Percentiles rank a stretch among this genome's conserved stretches.
Evolutionary conservation across 108 stramenopile genomes (phyloP).

Genomic region (Conticribra weissflogii): DNA sequence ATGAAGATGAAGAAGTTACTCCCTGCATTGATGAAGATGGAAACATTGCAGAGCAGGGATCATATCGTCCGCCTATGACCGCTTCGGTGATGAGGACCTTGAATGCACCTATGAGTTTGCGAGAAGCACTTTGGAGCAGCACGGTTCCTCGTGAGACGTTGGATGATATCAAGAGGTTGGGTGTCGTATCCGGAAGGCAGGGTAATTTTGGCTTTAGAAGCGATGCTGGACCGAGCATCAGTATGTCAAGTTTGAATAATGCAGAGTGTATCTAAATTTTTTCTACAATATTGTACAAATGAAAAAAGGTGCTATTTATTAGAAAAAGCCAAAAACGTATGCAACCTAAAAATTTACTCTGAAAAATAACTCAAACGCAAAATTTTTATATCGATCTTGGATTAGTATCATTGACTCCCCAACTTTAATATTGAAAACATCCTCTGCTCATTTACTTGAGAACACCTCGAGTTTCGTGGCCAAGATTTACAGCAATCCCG

Average conservation of each 20-base stretch:
- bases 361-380: no score
- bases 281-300: not conserved
- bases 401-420: not conserved
- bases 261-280: conserved; percentile 40
- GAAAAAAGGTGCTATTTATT: no score
- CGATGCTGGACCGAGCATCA: conserved; percentile 18
- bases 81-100: conserved; percentile 39
- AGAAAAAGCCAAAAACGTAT: no score
- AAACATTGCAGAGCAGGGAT: conserved; percentile 18
- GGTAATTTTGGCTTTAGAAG: conserved; percentile 13
- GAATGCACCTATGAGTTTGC: conserved; percentile 60
- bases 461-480: conserved; percentile 13
- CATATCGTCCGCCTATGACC: conserved; percentile 68
- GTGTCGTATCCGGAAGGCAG: conserved; percentile 31
- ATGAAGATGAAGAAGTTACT: conserved; percentile 28
- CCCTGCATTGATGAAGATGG: conserved; percentile 41
- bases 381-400: no score
- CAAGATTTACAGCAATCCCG: conserved; percentile 25
- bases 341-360: no score
- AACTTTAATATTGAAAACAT: conserved; percentile 1
- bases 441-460: conserved; percentile 11
- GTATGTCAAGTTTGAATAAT: conserved; percentile 37
- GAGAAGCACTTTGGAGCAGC: conserved; percentile 81
- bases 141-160: conserved; percentile 79
- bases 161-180: conserved; percentile 75